phyloP scores from a whole-genome alignment of 331 rosid species.

The Phaseolus coccineus region DNA sequence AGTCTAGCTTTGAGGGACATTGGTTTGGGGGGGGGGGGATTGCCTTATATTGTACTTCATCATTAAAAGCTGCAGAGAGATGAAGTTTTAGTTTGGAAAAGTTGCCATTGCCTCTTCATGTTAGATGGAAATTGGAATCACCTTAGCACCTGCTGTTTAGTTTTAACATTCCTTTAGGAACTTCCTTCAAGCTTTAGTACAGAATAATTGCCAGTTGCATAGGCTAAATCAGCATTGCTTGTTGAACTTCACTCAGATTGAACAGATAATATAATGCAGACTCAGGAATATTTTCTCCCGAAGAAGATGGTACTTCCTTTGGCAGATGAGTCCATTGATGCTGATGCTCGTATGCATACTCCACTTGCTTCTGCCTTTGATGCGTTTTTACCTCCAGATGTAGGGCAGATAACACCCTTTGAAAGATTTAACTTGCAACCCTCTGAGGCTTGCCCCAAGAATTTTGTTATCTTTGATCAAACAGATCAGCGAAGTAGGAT shows the following conservation, averaged over 20 bases:
- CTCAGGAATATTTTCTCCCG: conserved; percentile 64
- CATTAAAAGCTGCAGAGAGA: conserved; percentile 54
- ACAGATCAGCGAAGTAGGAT: conserved; percentile 78
- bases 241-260: conserved; percentile 42
- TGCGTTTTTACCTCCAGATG: conserved; percentile 65
- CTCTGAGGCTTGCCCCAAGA: conserved; percentile 85
- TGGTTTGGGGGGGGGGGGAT: conserved; percentile 58
- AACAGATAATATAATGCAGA: conserved; percentile 65
- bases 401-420: conserved; percentile 62
- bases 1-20: conserved; percentile 54
- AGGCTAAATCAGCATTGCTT: conserved; percentile 51
- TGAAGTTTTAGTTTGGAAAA: conserved; percentile 58
- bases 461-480: conserved; percentile 87
- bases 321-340: conserved; percentile 60
- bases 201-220: conserved; percentile 56
- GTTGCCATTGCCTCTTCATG: conserved; percentile 52
- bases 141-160: conserved; percentile 53
- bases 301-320: conserved; percentile 58
- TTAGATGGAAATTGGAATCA: conserved; percentile 58
- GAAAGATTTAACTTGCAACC: conserved; percentile 80
- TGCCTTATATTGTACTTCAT: conserved; percentile 54
- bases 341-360: conserved; percentile 57
- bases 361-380: conserved; percentile 67
- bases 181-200: conserved; percentile 50
- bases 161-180: conserved; percentile 53